These are phyloP conservation scores for Lepidium campestre DNA, from an alignment of 441 rosid species.

Conservation along the genomic window DNA sequence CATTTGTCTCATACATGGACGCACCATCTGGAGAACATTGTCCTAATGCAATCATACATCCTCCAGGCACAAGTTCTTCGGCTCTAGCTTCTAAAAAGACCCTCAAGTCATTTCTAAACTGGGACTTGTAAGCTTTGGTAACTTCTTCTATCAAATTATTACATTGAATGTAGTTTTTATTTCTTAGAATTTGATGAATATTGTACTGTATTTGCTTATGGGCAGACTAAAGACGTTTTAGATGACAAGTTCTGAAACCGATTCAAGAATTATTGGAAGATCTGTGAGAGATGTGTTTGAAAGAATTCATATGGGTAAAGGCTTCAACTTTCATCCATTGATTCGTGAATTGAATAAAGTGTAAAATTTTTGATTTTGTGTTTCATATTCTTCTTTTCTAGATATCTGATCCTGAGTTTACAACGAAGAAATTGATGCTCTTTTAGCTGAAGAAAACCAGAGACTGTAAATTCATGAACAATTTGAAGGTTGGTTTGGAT, in stretches of 20 bases:
- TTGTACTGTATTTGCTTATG: constrained; percentile 82
- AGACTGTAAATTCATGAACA: constrained; percentile 87
- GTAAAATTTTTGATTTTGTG: constrained; percentile 6
- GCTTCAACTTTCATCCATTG: not conserved
- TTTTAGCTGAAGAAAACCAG: constrained; percentile 66
- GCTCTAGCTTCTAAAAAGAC: constrained; percentile 28
- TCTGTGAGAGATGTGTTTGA: constrained; percentile 74
- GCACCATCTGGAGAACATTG: constrained; percentile 22
- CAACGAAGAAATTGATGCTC: constrained; percentile 88
- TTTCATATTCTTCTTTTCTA: constrained; percentile 23
- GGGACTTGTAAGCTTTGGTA: constrained; percentile 15
- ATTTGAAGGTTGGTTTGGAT: constrained; percentile 67
- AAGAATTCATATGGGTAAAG: constrained; percentile 40
- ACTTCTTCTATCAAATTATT: not conserved
- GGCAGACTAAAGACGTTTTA: constrained; percentile 95
- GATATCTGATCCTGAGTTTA: constrained; percentile 79
- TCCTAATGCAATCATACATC: constrained; percentile 14
- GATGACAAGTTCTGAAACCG: constrained; percentile 75
- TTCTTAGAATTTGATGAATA: constrained; percentile 16
- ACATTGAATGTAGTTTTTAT: constrained; percentile 21
- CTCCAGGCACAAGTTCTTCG: constrained; percentile 25
- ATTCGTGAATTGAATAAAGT: not conserved
- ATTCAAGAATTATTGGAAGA: constrained; percentile 69
- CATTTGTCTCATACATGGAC: not conserved
- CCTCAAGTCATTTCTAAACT: constrained; percentile 25